Evolutionary conservation across 768 basidiomycete genomes (phyloP).

Genomic region (Lactifluus hygrophoroides): DNA sequence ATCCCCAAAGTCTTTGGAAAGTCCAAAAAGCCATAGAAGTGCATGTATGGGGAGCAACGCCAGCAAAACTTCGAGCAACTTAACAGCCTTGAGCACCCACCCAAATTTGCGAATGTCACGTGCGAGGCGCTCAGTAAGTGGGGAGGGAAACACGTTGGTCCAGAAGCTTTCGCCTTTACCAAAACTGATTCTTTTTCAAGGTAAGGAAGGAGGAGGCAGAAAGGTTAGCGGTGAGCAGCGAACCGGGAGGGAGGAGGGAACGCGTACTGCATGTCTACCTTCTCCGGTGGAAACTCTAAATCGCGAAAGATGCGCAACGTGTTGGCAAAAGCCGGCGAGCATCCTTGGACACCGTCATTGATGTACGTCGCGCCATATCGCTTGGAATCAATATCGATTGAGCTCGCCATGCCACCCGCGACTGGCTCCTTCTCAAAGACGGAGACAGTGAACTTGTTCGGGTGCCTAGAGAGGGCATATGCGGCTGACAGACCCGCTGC

Average conservation of each 20-base stretch:
- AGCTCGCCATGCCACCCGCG: slow-evolving; percentile 30
- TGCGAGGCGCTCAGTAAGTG: slow-evolving; percentile 25
- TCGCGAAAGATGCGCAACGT: slow-evolving; percentile 30
- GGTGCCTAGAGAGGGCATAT: slow-evolving; percentile 28
- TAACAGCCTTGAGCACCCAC: slow-evolving; percentile 26
- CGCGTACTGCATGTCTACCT: slow-evolving; percentile 30
- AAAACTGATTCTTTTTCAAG: slow-evolving; percentile 26
- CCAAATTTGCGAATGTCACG: slow-evolving; percentile 30
- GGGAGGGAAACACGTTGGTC: slow-evolving; percentile 33
- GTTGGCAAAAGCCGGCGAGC: slow-evolving; percentile 31
- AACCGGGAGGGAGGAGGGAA: not conserved
- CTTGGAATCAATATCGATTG: slow-evolving; percentile 26
- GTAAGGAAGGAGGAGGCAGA: not conserved
- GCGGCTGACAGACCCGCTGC: slow-evolving; percentile 29
- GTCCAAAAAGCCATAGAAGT: slow-evolving; percentile 30
- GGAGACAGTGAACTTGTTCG: slow-evolving; percentile 27
- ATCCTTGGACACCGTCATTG: slow-evolving; percentile 32
- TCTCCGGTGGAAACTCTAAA: slow-evolving; percentile 27
- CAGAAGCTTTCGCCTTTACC: slow-evolving; percentile 31
- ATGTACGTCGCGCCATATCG: slow-evolving; percentile 30
- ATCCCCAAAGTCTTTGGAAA: slow-evolving; percentile 31
- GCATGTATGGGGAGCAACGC: slow-evolving; percentile 29
- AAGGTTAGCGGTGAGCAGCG: too few relatives aligned
- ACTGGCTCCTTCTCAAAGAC: slow-evolving; percentile 27
- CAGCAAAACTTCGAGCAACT: slow-evolving; percentile 27